Base-by-base conservation (phyloP, 768 basidiomycete genomes). In the Boletus reticuloceps region DNA sequence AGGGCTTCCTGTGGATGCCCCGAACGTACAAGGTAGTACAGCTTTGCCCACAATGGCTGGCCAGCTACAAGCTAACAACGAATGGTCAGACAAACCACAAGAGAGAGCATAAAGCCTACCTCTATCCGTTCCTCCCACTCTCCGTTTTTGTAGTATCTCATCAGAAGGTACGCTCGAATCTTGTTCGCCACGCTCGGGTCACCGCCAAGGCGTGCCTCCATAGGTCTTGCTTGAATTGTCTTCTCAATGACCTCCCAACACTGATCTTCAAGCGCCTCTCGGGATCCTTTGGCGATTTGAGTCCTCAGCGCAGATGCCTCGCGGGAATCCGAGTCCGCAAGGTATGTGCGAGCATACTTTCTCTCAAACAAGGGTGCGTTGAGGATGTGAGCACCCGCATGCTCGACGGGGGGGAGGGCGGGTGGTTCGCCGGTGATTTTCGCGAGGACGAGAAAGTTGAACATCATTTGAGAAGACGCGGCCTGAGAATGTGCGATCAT, bases 1-100 rank as follows among this genome's bases (percentile, higher is more conserved):
- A 96, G 74, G 0, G 95, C 94, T 56, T 98, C 95, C 38, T 82
- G 77, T 7, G 78, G 68, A 68, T 94, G 87, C 0, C 96, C 96
- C 1, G 88, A 88, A 25, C 96, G 85, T 11, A 99, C 78, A 16
- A 99, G 82, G 74, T 89, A 95, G 73, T 91, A 98, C n/a, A 95
- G 68, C 54, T 91, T 87, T 11, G 95, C 96, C 94, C 94, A 99
- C 13, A 98, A 62, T 2, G 94, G 92, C 63, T 89, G 88, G 11
- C 90, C 89, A 53, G 89, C 86, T 22, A 96, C 84, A 55, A 94
- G 75, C 90, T 95, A n/a, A 59, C 8, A 34, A 44, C 20, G 14
- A 27, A 32, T 61, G 14, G 36, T 66, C 9, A 60, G 41, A 39
- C 11, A 25, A 11, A 29, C 31, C 17, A 1, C 19, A 31, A 29